Evolutionary conservation across 2,329 filamentous ascomycete species (phyloP).

Genomic region (Thermomyces lanuginosus): DNA sequence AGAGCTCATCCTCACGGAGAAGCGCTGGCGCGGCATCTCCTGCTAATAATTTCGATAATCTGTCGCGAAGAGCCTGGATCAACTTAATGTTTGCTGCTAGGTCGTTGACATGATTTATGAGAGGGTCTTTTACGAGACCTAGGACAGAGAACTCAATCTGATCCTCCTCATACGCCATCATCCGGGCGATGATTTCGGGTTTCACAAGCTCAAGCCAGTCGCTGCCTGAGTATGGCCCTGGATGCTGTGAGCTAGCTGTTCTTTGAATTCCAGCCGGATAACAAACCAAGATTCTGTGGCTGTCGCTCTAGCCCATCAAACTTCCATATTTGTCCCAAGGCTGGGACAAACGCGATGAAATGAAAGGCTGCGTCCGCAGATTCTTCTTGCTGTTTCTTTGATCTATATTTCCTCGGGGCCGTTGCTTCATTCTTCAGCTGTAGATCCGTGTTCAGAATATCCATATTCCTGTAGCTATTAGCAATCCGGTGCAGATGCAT

Average conservation of each 20-base stretch:
- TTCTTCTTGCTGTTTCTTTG: constrained; percentile 27
- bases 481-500: not conserved
- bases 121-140: constrained; percentile 53
- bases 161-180: constrained; percentile 48
- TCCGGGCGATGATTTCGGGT: constrained; percentile 49
- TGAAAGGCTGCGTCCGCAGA: constrained; percentile 56
- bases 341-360: constrained; percentile 76
- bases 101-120: constrained; percentile 31
- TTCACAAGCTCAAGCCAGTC: constrained; percentile 54
- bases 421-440: constrained; percentile 35
- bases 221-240: constrained; percentile 27
- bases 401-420: constrained; percentile 18
- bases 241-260: constrained; percentile 7
- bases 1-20: constrained; percentile 11
- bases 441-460: constrained; percentile 58
- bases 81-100: constrained; percentile 31
- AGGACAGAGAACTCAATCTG: constrained; percentile 63
- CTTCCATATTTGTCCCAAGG: constrained; percentile 62
- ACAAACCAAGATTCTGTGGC: constrained; percentile 46
- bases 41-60: constrained; percentile 6
- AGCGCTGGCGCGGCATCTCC: constrained; percentile 3
- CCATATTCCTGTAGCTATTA: constrained; percentile 42
- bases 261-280: constrained; percentile 1
- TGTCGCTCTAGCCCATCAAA: constrained; percentile 67
- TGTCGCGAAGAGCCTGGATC: constrained; percentile 23